Evolutionary conservation across 2,329 filamentous ascomycete species (phyloP), one percentile per base, ranked within the genome.

Genomic region (Penicillium brasilianum): DNA sequence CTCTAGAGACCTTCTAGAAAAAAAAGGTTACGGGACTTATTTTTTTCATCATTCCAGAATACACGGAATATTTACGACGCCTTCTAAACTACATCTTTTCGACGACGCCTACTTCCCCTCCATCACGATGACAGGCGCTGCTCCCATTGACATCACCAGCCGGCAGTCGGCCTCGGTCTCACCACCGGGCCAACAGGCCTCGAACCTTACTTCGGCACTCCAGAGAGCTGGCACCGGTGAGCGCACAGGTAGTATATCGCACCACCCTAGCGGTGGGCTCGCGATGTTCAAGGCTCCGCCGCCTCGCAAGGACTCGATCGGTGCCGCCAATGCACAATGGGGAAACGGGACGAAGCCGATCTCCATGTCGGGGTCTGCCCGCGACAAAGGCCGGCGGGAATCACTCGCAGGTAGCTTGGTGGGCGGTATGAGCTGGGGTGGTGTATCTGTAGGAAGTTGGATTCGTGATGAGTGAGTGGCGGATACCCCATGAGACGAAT

Each of bases 401-500:
- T 87, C 85, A 74, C 80, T 84, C 64, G 84, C 85, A 41, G 84
- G 86, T 67, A 88, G 86, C 73, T 78, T 88, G 62, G 81, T 85
- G 55, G 90, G 88, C 66, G 93, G 94, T 71, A 93, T 97, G 89
- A 97, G 93, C 79, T 99, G 94, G 93, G 94, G 94, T 74, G 94
- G 93, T 67, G 88, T 97, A 62, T 98, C 94, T 9, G 92, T 98
- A 67, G 94, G 94, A 65, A 98, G 94, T 74, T 98, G 96, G 84
- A 95, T 99, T 78, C 87, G 92, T 77, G 94, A 99, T 81, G 95
- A 99, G 95, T 99, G 88, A 88, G 94, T 89, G 49, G 58, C 43
- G 51, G 32, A 18, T 28, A 37, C 41, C 54, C 52, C 53, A 51
- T 57, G 37, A 54, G 51, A 44, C 28, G 22, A 39, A 39, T 48